Evolutionary conservation across 108 stramenopile genomes (phyloP).

Genomic region (Nitzschia palea): DNA sequence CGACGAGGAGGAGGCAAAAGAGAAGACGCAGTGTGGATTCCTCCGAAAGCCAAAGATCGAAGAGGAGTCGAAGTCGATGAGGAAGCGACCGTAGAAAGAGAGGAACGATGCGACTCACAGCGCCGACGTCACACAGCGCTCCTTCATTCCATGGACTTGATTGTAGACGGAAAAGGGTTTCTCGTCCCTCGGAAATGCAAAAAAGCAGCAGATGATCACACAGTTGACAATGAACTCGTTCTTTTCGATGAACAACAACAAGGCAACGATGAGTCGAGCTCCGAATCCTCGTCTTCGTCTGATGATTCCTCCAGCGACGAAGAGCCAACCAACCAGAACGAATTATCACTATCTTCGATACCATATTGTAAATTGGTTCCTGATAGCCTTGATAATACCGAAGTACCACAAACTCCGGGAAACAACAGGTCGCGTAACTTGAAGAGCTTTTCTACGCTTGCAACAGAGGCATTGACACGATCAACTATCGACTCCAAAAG

Average conservation of each 20-base stretch:
- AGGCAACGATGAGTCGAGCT: not conserved
- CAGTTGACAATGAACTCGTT: not conserved
- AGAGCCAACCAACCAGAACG: not conserved
- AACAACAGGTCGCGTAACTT: not conserved
- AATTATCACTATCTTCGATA: constrained; percentile 6
- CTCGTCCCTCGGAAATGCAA: constrained; percentile 3
- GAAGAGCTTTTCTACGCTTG: constrained; percentile 1
- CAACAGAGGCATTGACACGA: constrained; percentile 14
- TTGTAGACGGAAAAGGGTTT: constrained; percentile 3
- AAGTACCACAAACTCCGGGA: constrained; percentile 2
- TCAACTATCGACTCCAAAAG: not conserved
- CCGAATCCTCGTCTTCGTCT: not conserved
- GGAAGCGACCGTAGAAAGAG: not conserved
- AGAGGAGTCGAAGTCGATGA: not conserved
- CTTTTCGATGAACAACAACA: not conserved
- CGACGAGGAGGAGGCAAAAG: not conserved
- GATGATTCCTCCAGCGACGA: not conserved
- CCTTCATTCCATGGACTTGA: constrained; percentile 5
- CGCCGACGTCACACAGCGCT: not conserved
- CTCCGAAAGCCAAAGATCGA: constrained; percentile 5
- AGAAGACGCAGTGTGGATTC: constrained; percentile 4
- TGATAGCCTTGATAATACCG: not conserved
- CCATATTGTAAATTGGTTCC: constrained; percentile 5
- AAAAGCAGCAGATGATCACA: not conserved
- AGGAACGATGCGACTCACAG: not conserved